Conservation (phyloP, 441 rosid genomes). For the Gossypium davidsonii region DNA sequence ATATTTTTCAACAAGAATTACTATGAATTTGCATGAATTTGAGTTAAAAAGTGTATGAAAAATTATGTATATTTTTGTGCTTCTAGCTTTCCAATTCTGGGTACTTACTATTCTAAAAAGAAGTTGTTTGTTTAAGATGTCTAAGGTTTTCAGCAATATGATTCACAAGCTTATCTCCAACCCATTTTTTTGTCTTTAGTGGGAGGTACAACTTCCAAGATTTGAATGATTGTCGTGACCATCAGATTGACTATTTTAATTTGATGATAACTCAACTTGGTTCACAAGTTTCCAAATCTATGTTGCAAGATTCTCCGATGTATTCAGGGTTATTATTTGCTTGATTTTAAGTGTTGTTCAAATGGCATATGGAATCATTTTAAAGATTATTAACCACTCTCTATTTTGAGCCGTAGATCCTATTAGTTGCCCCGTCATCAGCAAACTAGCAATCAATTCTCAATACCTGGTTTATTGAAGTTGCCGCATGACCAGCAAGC, state of each 20-base stretch:
- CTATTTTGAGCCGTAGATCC: not conserved
- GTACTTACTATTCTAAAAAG: not conserved
- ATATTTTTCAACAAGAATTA: no score
- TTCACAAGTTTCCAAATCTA: not conserved
- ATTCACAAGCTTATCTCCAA: not conserved
- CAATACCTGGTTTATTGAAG: no score
- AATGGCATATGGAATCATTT: not conserved
- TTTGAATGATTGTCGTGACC: not conserved
- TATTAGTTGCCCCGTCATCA: not conserved
- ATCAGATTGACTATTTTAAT: not conserved
- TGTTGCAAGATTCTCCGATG: constrained; percentile 7
- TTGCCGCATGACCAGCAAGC: not conserved
- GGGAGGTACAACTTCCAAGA: not conserved
- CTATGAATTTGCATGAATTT: no score
- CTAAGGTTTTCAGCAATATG: not conserved
- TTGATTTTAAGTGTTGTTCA: not conserved
- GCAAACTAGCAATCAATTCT: not conserved
- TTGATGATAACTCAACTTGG: not conserved
- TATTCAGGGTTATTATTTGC: not conserved
- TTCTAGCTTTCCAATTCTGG: no score
- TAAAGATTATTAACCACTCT: not conserved
- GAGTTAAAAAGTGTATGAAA: no score
- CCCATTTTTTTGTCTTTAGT: not conserved
- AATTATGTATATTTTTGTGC: no score
- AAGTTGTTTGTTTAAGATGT: not conserved